Conservation (phyloP, 495 filamentous ascomycete genomes). For the Penicillium bialowiezense region DNA sequence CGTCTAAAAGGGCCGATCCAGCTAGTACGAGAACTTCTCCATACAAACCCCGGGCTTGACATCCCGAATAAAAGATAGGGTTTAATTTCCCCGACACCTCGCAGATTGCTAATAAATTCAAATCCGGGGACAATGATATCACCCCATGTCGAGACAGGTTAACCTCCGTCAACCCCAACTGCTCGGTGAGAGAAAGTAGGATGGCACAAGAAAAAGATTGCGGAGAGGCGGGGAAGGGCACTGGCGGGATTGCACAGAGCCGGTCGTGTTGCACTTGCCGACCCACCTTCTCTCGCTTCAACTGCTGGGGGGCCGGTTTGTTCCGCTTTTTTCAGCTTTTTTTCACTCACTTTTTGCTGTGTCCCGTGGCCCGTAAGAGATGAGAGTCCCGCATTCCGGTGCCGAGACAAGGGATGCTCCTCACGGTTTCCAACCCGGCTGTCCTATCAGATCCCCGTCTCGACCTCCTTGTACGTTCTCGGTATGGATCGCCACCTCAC, state of each 20-base stretch:
- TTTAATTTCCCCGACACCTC: no score
- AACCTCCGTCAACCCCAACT: not conserved
- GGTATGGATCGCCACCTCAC: not conserved
- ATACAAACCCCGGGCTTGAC: no score
- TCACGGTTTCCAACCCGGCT: no score
- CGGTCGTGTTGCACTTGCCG: not conserved
- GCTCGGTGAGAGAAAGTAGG: constrained; percentile 5
- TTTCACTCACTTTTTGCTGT: not conserved
- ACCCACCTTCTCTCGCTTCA: not conserved
- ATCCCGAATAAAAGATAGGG: no score
- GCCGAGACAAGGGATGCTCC: not conserved
- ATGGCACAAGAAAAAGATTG: not conserved
- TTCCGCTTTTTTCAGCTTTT: not conserved
- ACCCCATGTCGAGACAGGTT: not conserved
- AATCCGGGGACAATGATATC: constrained; percentile 2
- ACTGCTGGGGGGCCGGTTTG: not conserved
- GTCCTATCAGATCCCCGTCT: not conserved
- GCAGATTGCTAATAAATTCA: no score
- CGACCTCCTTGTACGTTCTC: not conserved
- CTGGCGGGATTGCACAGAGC: not conserved
- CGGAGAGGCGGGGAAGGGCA: constrained; percentile 10
- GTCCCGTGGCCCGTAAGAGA: not conserved
- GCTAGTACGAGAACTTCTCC: no score
- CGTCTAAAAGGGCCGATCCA: no score
- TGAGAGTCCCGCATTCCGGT: not conserved